Evolutionary conservation across 805 yeast species (phyloP).

Genomic region (Saturnispora sanitii): DNA sequence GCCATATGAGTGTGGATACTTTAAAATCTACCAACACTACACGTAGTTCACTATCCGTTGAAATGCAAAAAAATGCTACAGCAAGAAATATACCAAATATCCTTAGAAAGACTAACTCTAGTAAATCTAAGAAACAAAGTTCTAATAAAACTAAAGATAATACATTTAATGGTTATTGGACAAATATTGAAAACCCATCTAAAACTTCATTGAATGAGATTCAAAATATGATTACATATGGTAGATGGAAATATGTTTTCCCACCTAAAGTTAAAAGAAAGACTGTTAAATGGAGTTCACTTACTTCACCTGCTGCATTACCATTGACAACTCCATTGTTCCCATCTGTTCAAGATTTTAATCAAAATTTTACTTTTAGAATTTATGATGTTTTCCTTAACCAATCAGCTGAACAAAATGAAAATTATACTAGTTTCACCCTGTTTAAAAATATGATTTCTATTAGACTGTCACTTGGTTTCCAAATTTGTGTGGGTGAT

Average conservation of each 20-base stretch:
- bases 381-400: conserved; percentile 71
- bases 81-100: neutral
- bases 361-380: conserved; percentile 65
- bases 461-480: conserved; percentile 73
- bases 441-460: conserved; percentile 82
- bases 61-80: neutral
- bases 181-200: conserved; percentile 69
- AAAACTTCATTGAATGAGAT: conserved; percentile 47
- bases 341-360: conserved; percentile 61
- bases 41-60: conserved; percentile 1
- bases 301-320: conserved; percentile 86
- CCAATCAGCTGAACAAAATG: conserved; percentile 39
- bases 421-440: conserved; percentile 44
- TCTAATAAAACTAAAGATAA: conserved; percentile 7
- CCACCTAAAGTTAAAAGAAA: conserved; percentile 60
- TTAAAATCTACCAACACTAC: neutral
- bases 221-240: conserved; percentile 50
- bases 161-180: conserved; percentile 38
- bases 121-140: conserved; percentile 7
- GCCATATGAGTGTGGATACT: conserved; percentile 5
- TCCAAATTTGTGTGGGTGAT: conserved; percentile 77
- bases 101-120: conserved; percentile 1
- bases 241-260: conserved; percentile 87
- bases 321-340: conserved; percentile 76
- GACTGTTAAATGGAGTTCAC: conserved; percentile 83